Percentiles rank a stretch among this genome's conserved stretches.
Conservation (phyloP, 768 basidiomycete genomes). For the Rhodotorula kratochvilovae region DNA sequence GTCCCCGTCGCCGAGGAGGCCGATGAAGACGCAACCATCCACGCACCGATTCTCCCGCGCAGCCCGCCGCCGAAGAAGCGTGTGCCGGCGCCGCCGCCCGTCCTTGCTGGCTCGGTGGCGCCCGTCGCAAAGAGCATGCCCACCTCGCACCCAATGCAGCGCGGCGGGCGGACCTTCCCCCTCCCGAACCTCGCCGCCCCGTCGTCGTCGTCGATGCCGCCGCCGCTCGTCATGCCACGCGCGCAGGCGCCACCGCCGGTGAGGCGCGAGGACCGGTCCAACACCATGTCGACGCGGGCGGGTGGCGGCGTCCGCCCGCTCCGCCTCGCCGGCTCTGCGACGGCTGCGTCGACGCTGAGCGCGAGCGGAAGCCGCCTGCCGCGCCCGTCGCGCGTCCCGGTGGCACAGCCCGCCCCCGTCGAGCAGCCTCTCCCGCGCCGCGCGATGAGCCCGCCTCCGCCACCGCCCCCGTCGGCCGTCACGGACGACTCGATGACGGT, state of each 20-base stretch:
- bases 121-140: neutral
- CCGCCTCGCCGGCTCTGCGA: neutral
- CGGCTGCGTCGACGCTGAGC: neutral
- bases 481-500: neutral
- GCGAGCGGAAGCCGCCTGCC: neutral
- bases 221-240: neutral
- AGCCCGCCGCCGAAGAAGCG: slow-evolving; percentile 30
- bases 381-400: neutral
- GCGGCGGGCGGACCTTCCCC: neutral
- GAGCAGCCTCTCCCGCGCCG: neutral
- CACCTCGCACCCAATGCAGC: neutral
- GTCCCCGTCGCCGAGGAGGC: neutral
- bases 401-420: neutral
- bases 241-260: neutral
- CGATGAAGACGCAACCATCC: neutral
- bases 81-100: neutral
- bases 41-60: neutral
- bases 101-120: neutral
- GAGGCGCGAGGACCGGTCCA: neutral
- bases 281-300: neutral
- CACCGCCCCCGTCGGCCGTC: too few relatives aligned
- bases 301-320: neutral
- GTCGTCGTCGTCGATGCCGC: neutral
- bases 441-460: neutral
- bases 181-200: neutral